phyloP scores from a whole-genome alignment of 148 eudicot species.

The Drosera capensis region DNA sequence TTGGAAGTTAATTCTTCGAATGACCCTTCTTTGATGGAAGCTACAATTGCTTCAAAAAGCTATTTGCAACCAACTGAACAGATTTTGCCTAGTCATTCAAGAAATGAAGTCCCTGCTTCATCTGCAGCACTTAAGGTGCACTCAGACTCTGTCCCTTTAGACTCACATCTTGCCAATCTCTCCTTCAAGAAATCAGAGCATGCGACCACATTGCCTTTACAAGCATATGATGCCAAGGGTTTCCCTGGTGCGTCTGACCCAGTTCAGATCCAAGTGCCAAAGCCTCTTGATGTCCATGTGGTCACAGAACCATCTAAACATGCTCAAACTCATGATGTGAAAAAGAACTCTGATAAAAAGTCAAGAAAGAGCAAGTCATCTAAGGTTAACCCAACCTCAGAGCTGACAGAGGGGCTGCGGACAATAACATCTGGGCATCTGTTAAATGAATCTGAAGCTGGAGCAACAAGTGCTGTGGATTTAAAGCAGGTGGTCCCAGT shows the following conservation, averaged over 20 bases:
- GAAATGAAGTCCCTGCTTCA: conserved; percentile 9
- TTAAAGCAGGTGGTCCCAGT: conserved; percentile 14
- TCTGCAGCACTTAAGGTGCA: conserved; percentile 11
- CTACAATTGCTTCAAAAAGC: conserved; percentile 4
- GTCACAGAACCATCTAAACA: conserved; percentile 28
- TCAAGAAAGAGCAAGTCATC: conserved; percentile 60
- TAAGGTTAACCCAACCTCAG: conserved; percentile 49
- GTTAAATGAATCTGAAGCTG: conserved; percentile 27
- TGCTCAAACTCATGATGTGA: conserved; percentile 36
- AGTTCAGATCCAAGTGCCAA: conserved; percentile 13
- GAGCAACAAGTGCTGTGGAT: conserved; percentile 11
- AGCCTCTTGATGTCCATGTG: conserved; percentile 16
- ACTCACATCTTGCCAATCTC: conserved; percentile 10
- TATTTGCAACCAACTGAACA: conserved; percentile 8
- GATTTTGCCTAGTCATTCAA: conserved; percentile 10
- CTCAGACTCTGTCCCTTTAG: conserved; percentile 7
- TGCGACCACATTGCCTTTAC: conserved; percentile 12
- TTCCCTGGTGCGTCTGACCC: conserved; percentile 11
- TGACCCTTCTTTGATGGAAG: background rate
- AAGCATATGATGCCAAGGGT: conserved; percentile 11
- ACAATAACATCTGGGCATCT: conserved; percentile 24
- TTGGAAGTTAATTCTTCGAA: conserved; percentile 9
- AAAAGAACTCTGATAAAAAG: conserved; percentile 62
- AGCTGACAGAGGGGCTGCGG: conserved; percentile 34
- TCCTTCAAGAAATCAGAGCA: conserved; percentile 9